These are phyloP conservation scores for Chrysosporium queenslandicum DNA, from an alignment of 2,329 filamentous ascomycete genomes.

Conservation along the genomic window DNA sequence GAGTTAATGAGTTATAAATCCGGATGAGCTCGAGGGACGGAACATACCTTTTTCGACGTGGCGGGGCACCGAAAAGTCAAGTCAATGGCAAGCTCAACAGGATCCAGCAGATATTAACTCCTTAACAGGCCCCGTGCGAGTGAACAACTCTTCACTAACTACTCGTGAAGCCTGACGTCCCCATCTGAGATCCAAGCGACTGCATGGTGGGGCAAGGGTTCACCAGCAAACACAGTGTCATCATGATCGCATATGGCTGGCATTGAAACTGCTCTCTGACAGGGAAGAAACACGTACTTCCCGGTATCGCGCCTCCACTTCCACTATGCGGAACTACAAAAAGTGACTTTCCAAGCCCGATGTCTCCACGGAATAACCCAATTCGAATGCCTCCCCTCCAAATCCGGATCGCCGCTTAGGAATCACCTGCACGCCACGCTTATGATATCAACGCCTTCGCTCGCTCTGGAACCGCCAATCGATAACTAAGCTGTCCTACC, in stretches of 20 bases:
- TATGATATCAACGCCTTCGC: neutral
- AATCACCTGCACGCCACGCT: neutral
- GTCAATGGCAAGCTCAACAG: neutral
- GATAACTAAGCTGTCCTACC: no score
- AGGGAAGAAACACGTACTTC: neutral
- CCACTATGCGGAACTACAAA: neutral
- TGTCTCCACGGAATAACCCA: neutral
- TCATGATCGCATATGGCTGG: no score
- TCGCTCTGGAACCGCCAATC: no score
- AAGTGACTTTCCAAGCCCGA: neutral
- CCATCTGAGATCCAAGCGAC: no score
- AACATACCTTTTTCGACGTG: neutral
- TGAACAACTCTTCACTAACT: neutral
- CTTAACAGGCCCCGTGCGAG: no score
- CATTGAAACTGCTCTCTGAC: neutral
- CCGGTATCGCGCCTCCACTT: neutral
- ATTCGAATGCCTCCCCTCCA: neutral
- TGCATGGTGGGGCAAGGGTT: neutral
- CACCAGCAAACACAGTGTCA: neutral
- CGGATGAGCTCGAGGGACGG: neutral
- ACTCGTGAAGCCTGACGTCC: no score
- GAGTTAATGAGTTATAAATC: neutral
- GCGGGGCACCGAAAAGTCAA: neutral
- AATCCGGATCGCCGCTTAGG: neutral
- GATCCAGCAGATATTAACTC: neutral